phyloP scores from a whole-genome alignment of 225 moss, liverwort and hornwort species.

The Physcomitrellopsis africana region DNA sequence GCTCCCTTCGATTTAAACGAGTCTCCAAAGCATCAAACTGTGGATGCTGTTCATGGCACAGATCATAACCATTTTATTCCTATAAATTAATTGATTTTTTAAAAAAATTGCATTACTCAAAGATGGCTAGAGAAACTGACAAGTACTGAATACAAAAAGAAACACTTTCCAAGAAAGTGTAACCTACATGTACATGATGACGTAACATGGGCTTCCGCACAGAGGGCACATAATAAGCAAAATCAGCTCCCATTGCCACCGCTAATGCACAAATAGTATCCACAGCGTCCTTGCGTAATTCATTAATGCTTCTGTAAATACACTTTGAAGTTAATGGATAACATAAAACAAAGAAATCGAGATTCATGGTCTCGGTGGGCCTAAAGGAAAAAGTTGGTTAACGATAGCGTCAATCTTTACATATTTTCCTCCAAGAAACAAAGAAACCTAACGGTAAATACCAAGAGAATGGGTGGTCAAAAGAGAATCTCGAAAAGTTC shows the following conservation, averaged over 20 bases:
- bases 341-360: neutral
- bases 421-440: too few relatives aligned
- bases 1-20: constrained; percentile 73
- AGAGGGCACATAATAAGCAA: constrained; percentile 81
- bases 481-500: neutral
- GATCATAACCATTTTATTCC: constrained; percentile 22
- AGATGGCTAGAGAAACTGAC: constrained; percentile 10
- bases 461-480: neutral
- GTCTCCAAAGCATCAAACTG: constrained; percentile 89
- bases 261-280: constrained; percentile 97
- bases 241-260: constrained; percentile 87
- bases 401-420: neutral
- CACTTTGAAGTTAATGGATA: neutral
- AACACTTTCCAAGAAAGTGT: neutral
- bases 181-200: constrained; percentile 65
- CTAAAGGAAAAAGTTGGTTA: neutral
- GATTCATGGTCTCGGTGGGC: neutral
- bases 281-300: constrained; percentile 85
- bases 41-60: constrained; percentile 63
- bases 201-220: constrained; percentile 84
- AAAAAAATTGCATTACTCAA: neutral
- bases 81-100: neutral
- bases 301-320: constrained; percentile 74
- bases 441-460: neutral
- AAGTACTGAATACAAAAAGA: constrained; percentile 6